Evolutionary conservation across 495 filamentous ascomycete species (phyloP).

Genomic region (Trichoderma gamsii): DNA sequence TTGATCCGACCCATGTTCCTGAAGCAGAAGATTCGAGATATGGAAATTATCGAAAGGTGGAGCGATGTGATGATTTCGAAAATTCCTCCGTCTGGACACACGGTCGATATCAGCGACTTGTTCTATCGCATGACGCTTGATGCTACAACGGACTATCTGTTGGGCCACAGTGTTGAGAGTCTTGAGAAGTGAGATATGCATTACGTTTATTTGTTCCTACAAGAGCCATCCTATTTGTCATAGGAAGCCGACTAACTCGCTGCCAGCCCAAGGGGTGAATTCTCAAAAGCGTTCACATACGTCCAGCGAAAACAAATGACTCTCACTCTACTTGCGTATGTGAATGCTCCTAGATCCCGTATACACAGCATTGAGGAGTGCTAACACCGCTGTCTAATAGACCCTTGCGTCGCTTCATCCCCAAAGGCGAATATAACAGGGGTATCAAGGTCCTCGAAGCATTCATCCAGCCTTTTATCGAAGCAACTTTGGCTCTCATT

Average conservation of each 20-base stretch:
- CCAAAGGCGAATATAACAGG: slow-evolving; percentile 36
- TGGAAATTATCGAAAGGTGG: slow-evolving; percentile 48
- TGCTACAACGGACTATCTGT: slow-evolving; percentile 53
- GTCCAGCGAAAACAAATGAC: slow-evolving; percentile 47
- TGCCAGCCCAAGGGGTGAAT: slow-evolving; percentile 36
- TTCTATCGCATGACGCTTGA: slow-evolving; percentile 53
- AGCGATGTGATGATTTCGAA: slow-evolving; percentile 35
- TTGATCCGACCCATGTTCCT: slow-evolving; percentile 55
- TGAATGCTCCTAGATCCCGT: neutral
- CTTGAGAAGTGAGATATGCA: slow-evolving; percentile 34
- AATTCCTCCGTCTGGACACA: slow-evolving; percentile 34
- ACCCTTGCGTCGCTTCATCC: slow-evolving; percentile 39
- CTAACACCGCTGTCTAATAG: slow-evolving; percentile 17
- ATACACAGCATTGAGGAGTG: neutral
- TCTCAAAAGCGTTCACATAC: slow-evolving; percentile 47
- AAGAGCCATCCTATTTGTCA: neutral
- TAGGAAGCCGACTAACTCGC: slow-evolving; percentile 1
- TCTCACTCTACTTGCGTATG: slow-evolving; percentile 35
- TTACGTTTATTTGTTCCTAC: neutral
- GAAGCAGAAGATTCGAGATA: slow-evolving; percentile 42
- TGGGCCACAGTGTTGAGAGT: slow-evolving; percentile 49
- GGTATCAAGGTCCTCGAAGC: slow-evolving; percentile 41
- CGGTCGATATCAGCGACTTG: slow-evolving; percentile 47
- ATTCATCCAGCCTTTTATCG: slow-evolving; percentile 50
- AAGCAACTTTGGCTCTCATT: slow-evolving; percentile 41